Percentiles rank a stretch among this genome's conserved stretches.
Conservation (phyloP, 2,329 filamentous ascomycete genomes). For the Pseudocercospora cruenta region DNA sequence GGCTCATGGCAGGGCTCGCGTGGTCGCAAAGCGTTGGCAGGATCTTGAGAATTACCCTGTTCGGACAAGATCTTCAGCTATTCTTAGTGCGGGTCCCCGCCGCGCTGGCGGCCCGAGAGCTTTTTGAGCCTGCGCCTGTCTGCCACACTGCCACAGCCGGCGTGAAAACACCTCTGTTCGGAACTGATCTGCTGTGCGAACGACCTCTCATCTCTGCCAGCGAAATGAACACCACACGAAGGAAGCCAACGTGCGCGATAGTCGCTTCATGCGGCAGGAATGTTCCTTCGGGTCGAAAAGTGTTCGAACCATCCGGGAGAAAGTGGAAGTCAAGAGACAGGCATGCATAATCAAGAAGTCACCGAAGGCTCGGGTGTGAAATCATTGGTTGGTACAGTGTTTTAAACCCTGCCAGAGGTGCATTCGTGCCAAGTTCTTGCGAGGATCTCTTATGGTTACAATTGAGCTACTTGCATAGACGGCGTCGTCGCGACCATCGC, state of each 20-base stretch:
- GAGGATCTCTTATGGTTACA: background rate
- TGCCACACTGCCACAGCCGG: background rate
- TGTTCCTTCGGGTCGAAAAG: constrained; percentile 1
- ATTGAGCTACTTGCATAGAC: background rate
- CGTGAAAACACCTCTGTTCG: background rate
- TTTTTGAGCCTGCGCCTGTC: background rate
- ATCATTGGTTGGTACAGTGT: background rate
- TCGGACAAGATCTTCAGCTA: background rate
- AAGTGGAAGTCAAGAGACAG: background rate
- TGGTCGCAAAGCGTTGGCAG: background rate
- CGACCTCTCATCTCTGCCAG: background rate
- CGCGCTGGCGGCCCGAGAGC: background rate
- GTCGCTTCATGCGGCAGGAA: background rate
- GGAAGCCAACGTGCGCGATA: background rate
- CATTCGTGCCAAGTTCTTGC: background rate
- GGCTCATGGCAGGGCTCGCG: background rate
- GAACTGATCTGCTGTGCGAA: background rate
- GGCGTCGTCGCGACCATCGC: background rate
- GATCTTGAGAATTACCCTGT: background rate
- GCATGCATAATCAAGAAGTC: background rate
- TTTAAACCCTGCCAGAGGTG: background rate
- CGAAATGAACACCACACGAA: background rate
- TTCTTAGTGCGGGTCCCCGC: background rate
- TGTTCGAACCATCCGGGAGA: background rate
- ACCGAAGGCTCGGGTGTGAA: background rate